Percentiles rank a stretch among this genome's conserved stretches.
These are phyloP conservation scores for Panus rudis DNA, from an alignment of 768 basidiomycete genomes.

Conservation along the genomic window DNA sequence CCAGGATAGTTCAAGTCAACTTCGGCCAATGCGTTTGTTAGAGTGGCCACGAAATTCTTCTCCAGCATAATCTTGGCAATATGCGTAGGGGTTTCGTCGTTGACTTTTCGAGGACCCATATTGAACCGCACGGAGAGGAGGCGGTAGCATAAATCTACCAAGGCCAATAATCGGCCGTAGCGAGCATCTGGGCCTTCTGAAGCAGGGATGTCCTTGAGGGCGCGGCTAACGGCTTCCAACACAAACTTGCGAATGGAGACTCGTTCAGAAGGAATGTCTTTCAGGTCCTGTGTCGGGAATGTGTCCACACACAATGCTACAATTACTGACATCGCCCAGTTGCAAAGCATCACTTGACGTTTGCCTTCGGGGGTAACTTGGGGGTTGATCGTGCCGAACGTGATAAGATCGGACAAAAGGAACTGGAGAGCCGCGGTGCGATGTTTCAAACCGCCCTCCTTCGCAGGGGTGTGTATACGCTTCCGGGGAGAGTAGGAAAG, in stretches of 20 bases:
- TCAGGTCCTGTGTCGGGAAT: slow-evolving; percentile 53
- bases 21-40: slow-evolving; percentile 85
- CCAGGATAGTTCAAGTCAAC: slow-evolving; percentile 95
- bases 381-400: slow-evolving; percentile 66
- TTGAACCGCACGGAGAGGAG: slow-evolving; percentile 77
- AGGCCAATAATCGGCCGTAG: slow-evolving; percentile 83
- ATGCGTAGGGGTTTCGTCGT: slow-evolving; percentile 76
- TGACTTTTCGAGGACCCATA: slow-evolving; percentile 41
- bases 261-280: slow-evolving; percentile 73
- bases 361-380: slow-evolving; percentile 49
- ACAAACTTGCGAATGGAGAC: slow-evolving; percentile 90
- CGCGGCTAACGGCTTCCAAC: slow-evolving; percentile 79
- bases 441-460: slow-evolving; percentile 55
- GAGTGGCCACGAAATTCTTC: slow-evolving; percentile 86
- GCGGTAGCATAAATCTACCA: slow-evolving; percentile 83
- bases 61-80: slow-evolving; percentile 98
- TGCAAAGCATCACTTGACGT: slow-evolving; percentile 57
- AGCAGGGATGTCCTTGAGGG: slow-evolving; percentile 70
- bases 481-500: slow-evolving; percentile 69
- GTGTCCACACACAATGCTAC: slow-evolving; percentile 93
- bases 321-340: slow-evolving; percentile 85
- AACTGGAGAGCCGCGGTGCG: slow-evolving; percentile 68
- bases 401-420: slow-evolving; percentile 76
- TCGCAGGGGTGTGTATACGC: slow-evolving; percentile 50
- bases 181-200: slow-evolving; percentile 56